A percentile compares a stretch with the other conserved stretches of the same genome.
These are phyloP conservation scores for Evernia prunastri DNA, from an alignment of 495 filamentous ascomycete species.

Conservation along the genomic window DNA sequence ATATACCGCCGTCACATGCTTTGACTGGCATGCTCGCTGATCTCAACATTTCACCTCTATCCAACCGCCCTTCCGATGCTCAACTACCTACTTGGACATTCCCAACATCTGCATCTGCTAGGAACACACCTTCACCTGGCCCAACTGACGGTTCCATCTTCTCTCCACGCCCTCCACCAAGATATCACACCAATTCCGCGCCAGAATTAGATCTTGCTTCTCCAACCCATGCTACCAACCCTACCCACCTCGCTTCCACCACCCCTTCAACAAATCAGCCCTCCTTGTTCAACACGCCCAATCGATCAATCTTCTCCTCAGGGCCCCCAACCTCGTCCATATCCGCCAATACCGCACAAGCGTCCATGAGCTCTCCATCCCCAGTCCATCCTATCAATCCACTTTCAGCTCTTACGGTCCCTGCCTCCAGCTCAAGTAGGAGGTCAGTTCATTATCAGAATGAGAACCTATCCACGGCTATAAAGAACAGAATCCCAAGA, in stretches of 20 bases:
- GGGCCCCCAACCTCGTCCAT: conserved; percentile 34
- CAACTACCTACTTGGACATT: conserved; percentile 27
- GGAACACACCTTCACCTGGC: conserved; percentile 20
- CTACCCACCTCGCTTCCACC: conserved; percentile 5
- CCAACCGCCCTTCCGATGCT: conserved; percentile 11
- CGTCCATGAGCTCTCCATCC: conserved; percentile 32
- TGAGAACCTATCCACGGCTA: conserved; percentile 13
- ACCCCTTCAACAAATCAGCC: conserved; percentile 18
- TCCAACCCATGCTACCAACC: conserved; percentile 13
- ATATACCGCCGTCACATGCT: conserved; percentile 24
- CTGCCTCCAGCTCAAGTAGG: conserved; percentile 14
- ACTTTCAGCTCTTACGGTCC: conserved; percentile 27
- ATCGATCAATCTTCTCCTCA: conserved; percentile 35
- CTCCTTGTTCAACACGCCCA: conserved; percentile 32
- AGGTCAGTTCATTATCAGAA: conserved; percentile 27
- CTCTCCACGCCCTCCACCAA: conserved; percentile 21
- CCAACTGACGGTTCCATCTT: conserved; percentile 25
- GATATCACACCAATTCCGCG: conserved; percentile 17
- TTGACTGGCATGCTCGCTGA: conserved; percentile 24
- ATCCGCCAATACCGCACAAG: conserved; percentile 33
- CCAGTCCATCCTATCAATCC: conserved; percentile 27
- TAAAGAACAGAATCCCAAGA: conserved; percentile 23
- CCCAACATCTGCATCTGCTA: conserved; percentile 19
- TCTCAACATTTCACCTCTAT: conserved; percentile 16
- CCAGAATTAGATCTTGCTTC: conserved; percentile 25